phyloP scores from a whole-genome alignment of 768 basidiomycete species.

The Collybia sordida region DNA sequence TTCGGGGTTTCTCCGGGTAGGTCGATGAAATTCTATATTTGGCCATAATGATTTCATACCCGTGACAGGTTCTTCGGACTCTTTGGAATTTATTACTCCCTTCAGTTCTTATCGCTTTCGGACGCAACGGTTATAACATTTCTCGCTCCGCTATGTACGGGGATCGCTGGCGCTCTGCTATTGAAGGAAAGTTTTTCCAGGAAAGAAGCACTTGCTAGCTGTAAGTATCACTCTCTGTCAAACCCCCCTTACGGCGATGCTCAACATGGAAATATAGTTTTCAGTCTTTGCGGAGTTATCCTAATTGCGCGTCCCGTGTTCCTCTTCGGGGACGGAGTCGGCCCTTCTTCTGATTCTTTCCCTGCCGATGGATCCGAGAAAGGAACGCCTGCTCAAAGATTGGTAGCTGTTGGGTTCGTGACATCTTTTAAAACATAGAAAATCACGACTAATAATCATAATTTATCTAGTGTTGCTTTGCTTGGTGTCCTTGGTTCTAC shows the following conservation, averaged over 20 bases:
- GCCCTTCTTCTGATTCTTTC: not conserved
- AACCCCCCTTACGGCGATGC: not conserved
- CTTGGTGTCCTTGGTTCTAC: constrained; percentile 61
- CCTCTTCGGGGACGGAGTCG: constrained; percentile 53
- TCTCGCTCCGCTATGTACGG: constrained; percentile 65
- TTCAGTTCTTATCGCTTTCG: constrained; percentile 74
- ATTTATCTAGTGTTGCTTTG: constrained; percentile 50
- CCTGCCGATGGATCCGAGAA: constrained; percentile 24
- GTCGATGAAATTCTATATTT: not conserved
- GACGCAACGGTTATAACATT: constrained; percentile 81
- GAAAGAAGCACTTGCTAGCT: constrained; percentile 51
- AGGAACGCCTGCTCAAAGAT: constrained; percentile 36
- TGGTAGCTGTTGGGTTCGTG: constrained; percentile 59
- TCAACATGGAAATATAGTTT: constrained; percentile 32
- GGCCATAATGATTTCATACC: not conserved
- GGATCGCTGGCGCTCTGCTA: constrained; percentile 59
- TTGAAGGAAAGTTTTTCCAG: constrained; percentile 58
- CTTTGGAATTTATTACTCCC: constrained; percentile 58
- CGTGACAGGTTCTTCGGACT: constrained; percentile 54
- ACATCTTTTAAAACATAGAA: not conserved
- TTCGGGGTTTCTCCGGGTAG: constrained; percentile 68
- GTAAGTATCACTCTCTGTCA: constrained; percentile 21
- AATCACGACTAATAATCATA: not conserved
- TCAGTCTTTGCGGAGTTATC: constrained; percentile 73
- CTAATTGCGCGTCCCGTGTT: constrained; percentile 78